Percentiles rank a stretch among this genome's conserved stretches.
Evolutionary conservation across 2,329 filamentous ascomycete species (phyloP).

Genomic region (Paecilomyces sp.): DNA sequence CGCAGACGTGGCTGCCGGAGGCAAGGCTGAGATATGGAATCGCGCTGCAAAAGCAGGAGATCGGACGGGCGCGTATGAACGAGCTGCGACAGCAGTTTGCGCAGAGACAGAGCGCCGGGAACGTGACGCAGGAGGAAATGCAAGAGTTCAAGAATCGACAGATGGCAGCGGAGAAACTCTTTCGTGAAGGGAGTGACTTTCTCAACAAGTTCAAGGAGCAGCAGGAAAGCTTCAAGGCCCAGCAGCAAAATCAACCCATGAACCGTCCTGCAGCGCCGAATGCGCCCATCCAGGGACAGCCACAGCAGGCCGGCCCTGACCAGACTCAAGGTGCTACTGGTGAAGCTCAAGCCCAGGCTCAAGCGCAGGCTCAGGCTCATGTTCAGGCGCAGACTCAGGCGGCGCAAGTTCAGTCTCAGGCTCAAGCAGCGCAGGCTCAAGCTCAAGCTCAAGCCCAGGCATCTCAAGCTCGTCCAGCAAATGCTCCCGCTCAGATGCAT

Average conservation of each 20-base stretch:
- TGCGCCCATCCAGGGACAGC: constrained; percentile 9
- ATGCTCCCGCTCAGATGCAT: constrained; percentile 20
- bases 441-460: background rate
- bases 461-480: constrained; percentile 11
- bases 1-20: constrained; percentile 40
- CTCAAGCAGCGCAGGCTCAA: constrained; percentile 4
- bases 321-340: background rate
- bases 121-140: constrained; percentile 35
- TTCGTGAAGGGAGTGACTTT: constrained; percentile 39
- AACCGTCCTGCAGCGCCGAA: constrained; percentile 14
- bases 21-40: constrained; percentile 41
- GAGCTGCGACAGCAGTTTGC: constrained; percentile 34
- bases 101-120: constrained; percentile 31
- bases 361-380: background rate
- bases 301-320: constrained; percentile 10
- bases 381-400: constrained; percentile 1
- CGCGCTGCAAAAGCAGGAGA: constrained; percentile 42
- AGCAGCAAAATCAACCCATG: constrained; percentile 24
- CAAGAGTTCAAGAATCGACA: constrained; percentile 37
- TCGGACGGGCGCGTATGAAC: constrained; percentile 35
- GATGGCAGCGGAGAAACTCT: constrained; percentile 31
- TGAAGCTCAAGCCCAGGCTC: constrained; percentile 1
- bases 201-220: constrained; percentile 43
- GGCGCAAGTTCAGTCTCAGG: background rate
- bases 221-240: constrained; percentile 37